A percentile compares a stretch with the other conserved stretches of the same genome.
These are phyloP conservation scores for Tricholoma furcatifolium DNA, from an alignment of 768 basidiomycete species.

Conservation along the genomic window DNA sequence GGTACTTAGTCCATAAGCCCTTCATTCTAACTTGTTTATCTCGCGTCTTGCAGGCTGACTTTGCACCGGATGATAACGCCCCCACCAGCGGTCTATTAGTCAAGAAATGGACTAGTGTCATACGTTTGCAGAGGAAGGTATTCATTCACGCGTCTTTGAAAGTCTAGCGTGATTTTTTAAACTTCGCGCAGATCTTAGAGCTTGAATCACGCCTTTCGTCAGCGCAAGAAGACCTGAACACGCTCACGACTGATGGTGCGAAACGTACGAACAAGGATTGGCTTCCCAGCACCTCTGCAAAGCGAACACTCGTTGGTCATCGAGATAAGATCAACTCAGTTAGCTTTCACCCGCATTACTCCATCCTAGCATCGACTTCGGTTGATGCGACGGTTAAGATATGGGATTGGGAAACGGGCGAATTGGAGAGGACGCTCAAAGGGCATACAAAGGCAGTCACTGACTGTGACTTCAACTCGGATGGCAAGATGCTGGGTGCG, in stretches of 20 bases:
- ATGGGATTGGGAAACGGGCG: constrained; percentile 82
- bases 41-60: constrained; percentile 20
- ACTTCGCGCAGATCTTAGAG: constrained; percentile 51
- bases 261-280: constrained; percentile 35
- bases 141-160: background rate
- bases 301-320: constrained; percentile 52
- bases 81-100: constrained; percentile 54
- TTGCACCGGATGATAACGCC: constrained; percentile 24
- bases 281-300: constrained; percentile 48
- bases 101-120: constrained; percentile 86
- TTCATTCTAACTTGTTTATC: background rate
- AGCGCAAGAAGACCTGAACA: constrained; percentile 32
- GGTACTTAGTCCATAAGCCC: background rate
- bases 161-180: background rate
- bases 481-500: constrained; percentile 63
- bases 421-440: constrained; percentile 71
- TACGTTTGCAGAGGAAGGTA: constrained; percentile 81
- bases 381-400: constrained; percentile 71
- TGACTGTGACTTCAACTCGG: constrained; percentile 69
- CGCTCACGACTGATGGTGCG: constrained; percentile 2
- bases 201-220: constrained; percentile 53
- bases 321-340: constrained; percentile 56
- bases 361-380: constrained; percentile 61
- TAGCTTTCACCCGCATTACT: constrained; percentile 71
- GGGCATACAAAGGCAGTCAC: constrained; percentile 71